phyloP scores from a whole-genome alignment of 2,329 filamentous ascomycete species.

The Epichloe uncinata region DNA sequence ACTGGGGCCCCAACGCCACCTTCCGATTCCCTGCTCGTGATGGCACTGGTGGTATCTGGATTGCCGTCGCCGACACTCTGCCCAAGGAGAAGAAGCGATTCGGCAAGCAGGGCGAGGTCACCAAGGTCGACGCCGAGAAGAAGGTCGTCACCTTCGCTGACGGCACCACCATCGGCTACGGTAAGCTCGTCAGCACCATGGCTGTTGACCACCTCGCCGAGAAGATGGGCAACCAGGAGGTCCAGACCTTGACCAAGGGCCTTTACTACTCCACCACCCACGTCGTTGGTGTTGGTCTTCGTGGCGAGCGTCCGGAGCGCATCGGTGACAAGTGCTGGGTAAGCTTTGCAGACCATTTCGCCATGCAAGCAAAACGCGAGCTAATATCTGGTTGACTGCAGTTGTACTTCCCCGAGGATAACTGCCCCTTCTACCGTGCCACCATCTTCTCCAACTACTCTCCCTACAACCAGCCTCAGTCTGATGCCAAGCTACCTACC shows the following conservation, averaged over 20 bases:
- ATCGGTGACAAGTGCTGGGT: conserved; percentile 99
- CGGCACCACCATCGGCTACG: conserved; percentile 79
- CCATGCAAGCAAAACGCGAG: neutral
- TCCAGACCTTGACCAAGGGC: conserved; percentile 71
- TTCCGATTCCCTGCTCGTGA: conserved; percentile 96
- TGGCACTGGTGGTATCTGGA: conserved; percentile 98
- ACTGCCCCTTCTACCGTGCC: conserved; percentile 98
- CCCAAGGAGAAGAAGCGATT: conserved; percentile 86
- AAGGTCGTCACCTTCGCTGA: conserved; percentile 74
- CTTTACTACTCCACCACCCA: conserved; percentile 96
- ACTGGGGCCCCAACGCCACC: conserved; percentile 96
- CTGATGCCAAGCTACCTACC: conserved; percentile 73
- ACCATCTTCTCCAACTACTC: conserved; percentile 99
- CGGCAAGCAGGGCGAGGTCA: conserved; percentile 71
- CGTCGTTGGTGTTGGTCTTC: conserved; percentile 90
- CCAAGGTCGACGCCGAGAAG: conserved; percentile 72
- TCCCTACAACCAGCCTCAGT: conserved; percentile 87
- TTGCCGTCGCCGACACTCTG: conserved; percentile 84
- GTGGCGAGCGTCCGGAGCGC: conserved; percentile 79
- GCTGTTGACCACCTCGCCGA: conserved; percentile 79
- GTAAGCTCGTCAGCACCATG: conserved; percentile 94
- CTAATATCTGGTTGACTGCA: conserved; percentile 15
- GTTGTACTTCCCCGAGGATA: conserved; percentile 97
- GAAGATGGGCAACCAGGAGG: conserved; percentile 75
- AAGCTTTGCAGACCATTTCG: conserved; percentile 19